These are phyloP conservation scores for Tilletiopsis washingtonensis DNA, from an alignment of 1,284 basidiomycete genomes.

Conservation along the genomic window DNA sequence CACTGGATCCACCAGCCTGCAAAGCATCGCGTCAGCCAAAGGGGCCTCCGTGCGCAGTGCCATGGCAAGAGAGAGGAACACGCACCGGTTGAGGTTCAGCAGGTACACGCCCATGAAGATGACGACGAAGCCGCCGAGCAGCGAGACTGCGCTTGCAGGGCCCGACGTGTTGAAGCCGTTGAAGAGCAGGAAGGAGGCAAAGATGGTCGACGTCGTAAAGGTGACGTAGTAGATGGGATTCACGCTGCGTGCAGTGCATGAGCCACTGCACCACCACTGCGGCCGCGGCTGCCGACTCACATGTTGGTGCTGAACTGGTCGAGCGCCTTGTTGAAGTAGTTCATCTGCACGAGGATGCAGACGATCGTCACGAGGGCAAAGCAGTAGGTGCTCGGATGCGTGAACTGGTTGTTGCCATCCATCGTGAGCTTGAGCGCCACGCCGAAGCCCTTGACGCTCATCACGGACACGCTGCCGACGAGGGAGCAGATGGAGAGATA, in stretches of 20 bases:
- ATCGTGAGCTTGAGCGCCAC: constrained; percentile 92
- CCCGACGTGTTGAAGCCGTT: constrained; percentile 89
- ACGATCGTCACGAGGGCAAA: constrained; percentile 75
- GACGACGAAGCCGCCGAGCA: constrained; percentile 44
- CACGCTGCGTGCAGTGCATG: constrained; percentile 55
- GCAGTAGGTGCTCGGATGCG: constrained; percentile 86
- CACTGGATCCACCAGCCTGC: constrained; percentile 34
- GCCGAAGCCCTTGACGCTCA: constrained; percentile 94
- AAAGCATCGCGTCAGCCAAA: neutral
- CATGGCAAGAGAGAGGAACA: neutral
- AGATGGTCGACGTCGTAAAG: constrained; percentile 91
- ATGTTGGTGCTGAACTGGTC: constrained; percentile 97
- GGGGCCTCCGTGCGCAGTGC: neutral
- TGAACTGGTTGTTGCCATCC: constrained; percentile 89
- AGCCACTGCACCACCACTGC: neutral
- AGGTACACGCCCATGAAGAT: constrained; percentile 46
- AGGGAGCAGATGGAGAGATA: constrained; percentile 90
- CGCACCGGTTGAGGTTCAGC: constrained; percentile 38
- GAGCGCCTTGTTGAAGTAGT: constrained; percentile 98
- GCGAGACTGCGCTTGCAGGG: constrained; percentile 53
- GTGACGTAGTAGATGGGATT: constrained; percentile 98
- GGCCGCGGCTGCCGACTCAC: constrained; percentile 61
- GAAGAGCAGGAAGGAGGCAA: constrained; percentile 91
- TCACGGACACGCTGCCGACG: constrained; percentile 73
- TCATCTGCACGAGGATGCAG: constrained; percentile 93